Evolutionary conservation across 2,329 filamentous ascomycete species (phyloP).

Genomic region (Fusarium sp.): DNA sequence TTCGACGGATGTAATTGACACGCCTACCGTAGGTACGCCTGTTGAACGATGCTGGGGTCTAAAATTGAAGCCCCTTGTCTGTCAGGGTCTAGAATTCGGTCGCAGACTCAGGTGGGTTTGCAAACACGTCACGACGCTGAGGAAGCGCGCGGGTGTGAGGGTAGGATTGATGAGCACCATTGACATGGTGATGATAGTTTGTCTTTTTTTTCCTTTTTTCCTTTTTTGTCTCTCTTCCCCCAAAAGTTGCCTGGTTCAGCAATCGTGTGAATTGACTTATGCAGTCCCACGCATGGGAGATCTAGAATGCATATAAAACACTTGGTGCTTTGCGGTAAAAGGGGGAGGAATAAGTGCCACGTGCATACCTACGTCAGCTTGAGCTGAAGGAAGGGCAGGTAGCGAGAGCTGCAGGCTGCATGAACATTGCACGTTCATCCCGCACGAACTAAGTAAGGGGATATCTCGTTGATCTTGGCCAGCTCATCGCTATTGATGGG

Average conservation of each 20-base stretch:
- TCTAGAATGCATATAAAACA: background rate
- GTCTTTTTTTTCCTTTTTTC: background rate
- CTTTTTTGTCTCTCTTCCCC: background rate
- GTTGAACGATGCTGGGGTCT: constrained; percentile 11
- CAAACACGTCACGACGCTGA: constrained; percentile 37
- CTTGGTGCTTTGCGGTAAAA: background rate
- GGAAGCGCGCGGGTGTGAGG: constrained; percentile 23
- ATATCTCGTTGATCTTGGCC: background rate
- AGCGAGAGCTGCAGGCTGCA: constrained; percentile 12
- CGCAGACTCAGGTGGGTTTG: constrained; percentile 36
- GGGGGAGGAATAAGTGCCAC: background rate
- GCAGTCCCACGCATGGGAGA: background rate
- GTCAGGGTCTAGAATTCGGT: constrained; percentile 29
- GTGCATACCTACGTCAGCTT: constrained; percentile 19
- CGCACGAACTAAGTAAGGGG: background rate
- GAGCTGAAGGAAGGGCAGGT: constrained; percentile 4
- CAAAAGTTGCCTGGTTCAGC: background rate
- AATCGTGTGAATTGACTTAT: background rate
- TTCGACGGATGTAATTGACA: constrained; percentile 23
- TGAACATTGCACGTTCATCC: constrained; percentile 2
- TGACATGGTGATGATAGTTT: constrained; percentile 11
- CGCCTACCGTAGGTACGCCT: constrained; percentile 12
- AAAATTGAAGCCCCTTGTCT: constrained; percentile 11
- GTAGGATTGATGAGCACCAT: constrained; percentile 14
- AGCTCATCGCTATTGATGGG: background rate